Evolutionary conservation across 768 basidiomycete genomes (phyloP).

Genomic region (Tricholomella constricta): DNA sequence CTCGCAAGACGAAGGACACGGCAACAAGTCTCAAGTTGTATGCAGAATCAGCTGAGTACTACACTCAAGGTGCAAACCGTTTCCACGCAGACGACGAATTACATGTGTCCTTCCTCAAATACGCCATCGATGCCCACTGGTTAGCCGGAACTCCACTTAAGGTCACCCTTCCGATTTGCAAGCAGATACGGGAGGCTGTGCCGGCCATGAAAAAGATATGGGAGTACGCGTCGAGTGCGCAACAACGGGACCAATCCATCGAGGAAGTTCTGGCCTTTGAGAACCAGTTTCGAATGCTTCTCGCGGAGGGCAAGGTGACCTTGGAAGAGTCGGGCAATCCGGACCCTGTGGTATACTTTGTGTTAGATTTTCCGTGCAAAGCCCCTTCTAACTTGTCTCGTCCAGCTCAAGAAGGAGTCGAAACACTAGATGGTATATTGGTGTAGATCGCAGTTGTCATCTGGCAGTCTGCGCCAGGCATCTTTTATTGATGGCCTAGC

Average conservation of each 20-base stretch:
- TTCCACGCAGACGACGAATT: slow-evolving; percentile 43
- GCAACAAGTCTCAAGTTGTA: slow-evolving; percentile 17
- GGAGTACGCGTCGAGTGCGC: slow-evolving; percentile 12
- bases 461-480: too few species aligned
- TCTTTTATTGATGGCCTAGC: too few species aligned
- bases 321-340: slow-evolving; percentile 3
- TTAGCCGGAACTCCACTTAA: slow-evolving; percentile 23
- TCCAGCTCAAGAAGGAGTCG: too few species aligned
- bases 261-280: slow-evolving; percentile 18
- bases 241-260: not conserved
- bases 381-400: too few species aligned
- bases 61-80: slow-evolving; percentile 30
- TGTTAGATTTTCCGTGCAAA: too few species aligned
- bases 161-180: slow-evolving; percentile 25
- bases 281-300: not conserved
- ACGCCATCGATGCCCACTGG: slow-evolving; percentile 36
- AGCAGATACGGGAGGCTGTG: slow-evolving; percentile 22
- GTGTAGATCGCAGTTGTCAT: too few species aligned
- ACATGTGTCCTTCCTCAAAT: slow-evolving; percentile 29
- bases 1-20: slow-evolving; percentile 16
- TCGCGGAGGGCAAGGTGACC: slow-evolving; percentile 5
- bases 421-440: too few species aligned
- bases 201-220: slow-evolving; percentile 25
- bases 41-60: slow-evolving; percentile 27
- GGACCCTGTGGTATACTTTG: too few species aligned